A percentile compares a stretch with the other conserved stretches of the same genome.
These are phyloP conservation scores for Aspergillus bombycis DNA, from an alignment of 2,329 filamentous ascomycete species.

Conservation along the genomic window DNA sequence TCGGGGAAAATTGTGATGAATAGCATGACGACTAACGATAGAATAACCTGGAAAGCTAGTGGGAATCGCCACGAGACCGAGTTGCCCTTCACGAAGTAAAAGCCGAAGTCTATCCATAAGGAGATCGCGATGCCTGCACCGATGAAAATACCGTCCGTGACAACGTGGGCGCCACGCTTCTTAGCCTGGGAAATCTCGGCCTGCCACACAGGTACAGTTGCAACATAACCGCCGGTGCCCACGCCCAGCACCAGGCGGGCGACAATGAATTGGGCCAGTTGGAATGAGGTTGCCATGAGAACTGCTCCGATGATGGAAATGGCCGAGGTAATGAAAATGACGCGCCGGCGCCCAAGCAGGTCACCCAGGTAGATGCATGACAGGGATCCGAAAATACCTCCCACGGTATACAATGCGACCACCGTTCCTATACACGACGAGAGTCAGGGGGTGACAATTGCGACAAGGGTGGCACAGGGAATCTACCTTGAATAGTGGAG, in stretches of 20 bases:
- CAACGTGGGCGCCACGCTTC: conserved; percentile 55
- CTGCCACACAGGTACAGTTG: conserved; percentile 54
- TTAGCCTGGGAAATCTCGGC: conserved; percentile 39
- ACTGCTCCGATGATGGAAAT: conserved; percentile 49
- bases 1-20: conserved; percentile 42
- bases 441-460: not conserved
- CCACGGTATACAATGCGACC: conserved; percentile 50
- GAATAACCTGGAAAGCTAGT: conserved; percentile 42
- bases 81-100: conserved; percentile 39
- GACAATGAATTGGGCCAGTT: conserved; percentile 49
- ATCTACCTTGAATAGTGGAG: conserved; percentile 47
- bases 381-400: conserved; percentile 50
- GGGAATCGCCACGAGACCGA: conserved; percentile 50
- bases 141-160: conserved; percentile 55
- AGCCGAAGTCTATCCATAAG: conserved; percentile 54
- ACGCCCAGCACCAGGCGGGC: conserved; percentile 49
- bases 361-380: conserved; percentile 52
- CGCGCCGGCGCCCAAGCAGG: conserved; percentile 46
- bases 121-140: conserved; percentile 49
- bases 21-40: conserved; percentile 35
- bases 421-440: conserved; percentile 33
- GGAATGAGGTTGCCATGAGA: conserved; percentile 49
- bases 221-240: conserved; percentile 48
- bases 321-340: conserved; percentile 44
- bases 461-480: not conserved